Evolutionary conservation across 768 basidiomycete species (phyloP), one percentile per base, ranked within the genome.

Genomic region (Leccinum fibrillosum): DNA sequence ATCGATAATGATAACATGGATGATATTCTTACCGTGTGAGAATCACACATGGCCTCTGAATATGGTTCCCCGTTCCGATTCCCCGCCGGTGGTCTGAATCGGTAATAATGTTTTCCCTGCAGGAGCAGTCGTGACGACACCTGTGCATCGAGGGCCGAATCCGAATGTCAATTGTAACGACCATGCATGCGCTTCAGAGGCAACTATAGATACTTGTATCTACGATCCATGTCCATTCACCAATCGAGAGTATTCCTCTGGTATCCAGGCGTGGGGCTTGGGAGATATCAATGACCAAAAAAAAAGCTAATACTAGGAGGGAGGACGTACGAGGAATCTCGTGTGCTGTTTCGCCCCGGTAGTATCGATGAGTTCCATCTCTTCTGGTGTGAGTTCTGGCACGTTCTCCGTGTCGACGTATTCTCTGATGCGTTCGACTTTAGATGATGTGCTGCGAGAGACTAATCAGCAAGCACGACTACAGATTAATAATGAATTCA

Each of bases 401-500:
- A 73, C 42, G 42, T 60, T 60, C 39, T 69, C 58, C 1, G 68
- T 71, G 49, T 68, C 70, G 6, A 73, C 52, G 35, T 73, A 75
- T 66, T 75, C 74, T 52, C 55, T 67, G 59, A 75, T 57, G 50
- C 68, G 71, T 55, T 67, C 65, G 1, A 54, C 66, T 55, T 75
- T 75, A 25, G 68, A 66, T 10, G 73, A 70, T 5, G 74, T 75
- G 12, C 75, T 76, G 50, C 15, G 35, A 32, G 13, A 21, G 12
- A 39, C 28, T 21, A 12, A 21, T 58, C 9, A 62, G 52, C 11
- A 49, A 42, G 10, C n/a, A 23, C 12, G 19, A 19, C 26, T 39
- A 2, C 19, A 6, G n/a, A 35, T 44, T 2, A 34, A 51, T 9
- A 32, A 17, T 4, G 13, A 28, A 35, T 10, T 9, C 47, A 15